phyloP scores from a whole-genome alignment of 1,139 yeast genomes.

The Geotrichum klebahnii region DNA sequence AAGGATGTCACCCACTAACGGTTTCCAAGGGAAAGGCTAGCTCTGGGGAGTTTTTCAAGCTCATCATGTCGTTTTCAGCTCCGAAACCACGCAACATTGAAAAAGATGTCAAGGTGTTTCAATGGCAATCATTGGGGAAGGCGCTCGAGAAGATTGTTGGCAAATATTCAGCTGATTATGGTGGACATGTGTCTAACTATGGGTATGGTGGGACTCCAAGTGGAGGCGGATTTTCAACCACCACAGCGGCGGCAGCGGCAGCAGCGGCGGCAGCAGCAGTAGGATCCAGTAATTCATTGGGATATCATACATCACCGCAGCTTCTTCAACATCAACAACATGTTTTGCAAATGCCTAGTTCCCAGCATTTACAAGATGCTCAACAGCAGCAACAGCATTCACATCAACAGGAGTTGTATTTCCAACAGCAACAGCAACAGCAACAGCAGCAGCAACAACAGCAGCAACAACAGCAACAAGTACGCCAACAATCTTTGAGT shows the following conservation, averaged over 20 bases:
- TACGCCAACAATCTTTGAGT: not conserved
- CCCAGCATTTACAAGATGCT: no score
- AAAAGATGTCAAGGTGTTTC: slow-evolving; percentile 66
- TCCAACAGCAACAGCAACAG: not conserved
- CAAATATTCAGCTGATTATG: slow-evolving; percentile 47
- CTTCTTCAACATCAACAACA: slow-evolving; percentile 26
- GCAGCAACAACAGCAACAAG: slow-evolving; percentile 3
- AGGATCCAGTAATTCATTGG: not conserved
- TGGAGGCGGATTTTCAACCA: not conserved
- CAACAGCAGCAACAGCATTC: slow-evolving; percentile 14
- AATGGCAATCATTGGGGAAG: slow-evolving; percentile 52
- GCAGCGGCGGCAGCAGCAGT: not conserved
- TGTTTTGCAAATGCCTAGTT: slow-evolving; percentile 28
- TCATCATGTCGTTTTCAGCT: slow-evolving; percentile 59
- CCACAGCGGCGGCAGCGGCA: not conserved
- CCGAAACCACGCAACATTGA: slow-evolving; percentile 72
- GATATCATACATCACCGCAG: slow-evolving; percentile 11
- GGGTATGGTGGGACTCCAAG: no score
- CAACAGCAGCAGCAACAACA: slow-evolving; percentile 5
- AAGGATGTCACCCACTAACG: slow-evolving; percentile 60
- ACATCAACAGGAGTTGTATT: slow-evolving; percentile 11
- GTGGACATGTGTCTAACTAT: slow-evolving; percentile 18
- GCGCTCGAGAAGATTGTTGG: slow-evolving; percentile 61
- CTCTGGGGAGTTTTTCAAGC: slow-evolving; percentile 49
- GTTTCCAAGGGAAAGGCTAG: slow-evolving; percentile 51